phyloP scores from a whole-genome alignment of 495 filamentous ascomycete genomes.

The Evernia prunastri region DNA sequence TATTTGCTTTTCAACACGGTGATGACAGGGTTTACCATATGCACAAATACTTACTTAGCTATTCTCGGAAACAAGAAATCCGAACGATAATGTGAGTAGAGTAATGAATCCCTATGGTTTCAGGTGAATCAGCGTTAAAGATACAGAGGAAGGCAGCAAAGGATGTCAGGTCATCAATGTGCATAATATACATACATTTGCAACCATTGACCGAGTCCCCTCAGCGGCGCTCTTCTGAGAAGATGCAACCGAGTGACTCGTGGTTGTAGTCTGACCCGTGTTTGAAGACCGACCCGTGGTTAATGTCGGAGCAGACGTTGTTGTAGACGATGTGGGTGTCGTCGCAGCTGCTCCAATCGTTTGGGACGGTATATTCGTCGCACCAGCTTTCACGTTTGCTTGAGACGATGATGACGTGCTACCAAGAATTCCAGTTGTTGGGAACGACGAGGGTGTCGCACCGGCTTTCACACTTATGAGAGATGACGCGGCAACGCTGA shows the following conservation, averaged over 20 bases:
- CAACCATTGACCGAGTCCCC: not conserved
- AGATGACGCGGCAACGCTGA: conserved; percentile 6
- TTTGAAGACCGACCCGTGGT: conserved; percentile 3
- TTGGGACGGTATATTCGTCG: not conserved
- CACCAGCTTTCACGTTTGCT: conserved; percentile 6
- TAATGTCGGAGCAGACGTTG: conserved; percentile 10
- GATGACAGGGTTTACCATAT: too few species aligned
- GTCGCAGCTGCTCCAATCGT: not conserved
- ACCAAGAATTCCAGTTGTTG: not conserved
- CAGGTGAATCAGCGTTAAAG: conserved; percentile 1
- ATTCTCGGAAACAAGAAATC: conserved; percentile 6
- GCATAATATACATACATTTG: conserved; percentile 1
- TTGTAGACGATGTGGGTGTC: not conserved
- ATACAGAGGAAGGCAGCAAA: conserved; percentile 2
- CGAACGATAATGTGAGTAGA: conserved; percentile 10
- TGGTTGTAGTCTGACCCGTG: conserved; percentile 10
- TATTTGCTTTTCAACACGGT: too few species aligned
- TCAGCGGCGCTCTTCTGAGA: conserved; percentile 6
- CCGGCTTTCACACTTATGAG: conserved; percentile 4
- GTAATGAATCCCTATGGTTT: not conserved
- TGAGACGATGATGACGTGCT: conserved; percentile 8
- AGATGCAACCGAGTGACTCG: conserved; percentile 2
- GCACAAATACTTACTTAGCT: too few species aligned
- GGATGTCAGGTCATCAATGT: conserved; percentile 1
- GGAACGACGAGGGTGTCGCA: not conserved